Base-by-base conservation (phyloP, 2,329 filamentous ascomycete genomes). In the Sarocladium kiliense region DNA sequence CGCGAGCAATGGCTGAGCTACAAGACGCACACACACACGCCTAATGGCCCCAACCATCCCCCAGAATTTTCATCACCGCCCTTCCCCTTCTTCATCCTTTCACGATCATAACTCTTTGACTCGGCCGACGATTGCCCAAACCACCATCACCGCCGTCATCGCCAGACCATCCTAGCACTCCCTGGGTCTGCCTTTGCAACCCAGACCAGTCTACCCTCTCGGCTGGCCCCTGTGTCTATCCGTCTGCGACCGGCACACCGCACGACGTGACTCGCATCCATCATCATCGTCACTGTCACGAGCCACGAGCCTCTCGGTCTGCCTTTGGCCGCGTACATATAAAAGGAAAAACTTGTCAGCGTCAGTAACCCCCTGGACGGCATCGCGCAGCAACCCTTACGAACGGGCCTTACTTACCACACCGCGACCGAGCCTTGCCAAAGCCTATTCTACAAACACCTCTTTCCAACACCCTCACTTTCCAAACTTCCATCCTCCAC, bases 1-100 rank as follows among this genome's bases (percentile, higher is more conserved):
- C 47, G 47, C 30, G 26, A 32, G 47, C 26, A 51, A 51, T 51
- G 47, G 47, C 47, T 51, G 47, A 51, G 47, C 47, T 36, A 51
- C 30, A 32, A 51, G 26, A 51, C 44, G 44, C 44, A 51, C 47
- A 51, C 47, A 36, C 47, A 36, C 47, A 51, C 47, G 12, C 47
- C 47, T 12, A 51, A 36, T 21, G 47, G 47, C 26, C 47, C 26
- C 21, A 49, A 27, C 44, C 21, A 18, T 30, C 23, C 27, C 30
- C 30, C 26, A 21, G 27, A 51, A 34, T 19, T 51, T 51, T 36
- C 47, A 51, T 51, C 47, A 51, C 30, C 47, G 47, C 47, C 18
- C 30, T 36, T 51, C 47, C 30, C 47, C 26, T 51, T 51, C 47
- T 51, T 51, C 47, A 34, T 51, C 47, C 19, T 51, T 51, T 25